These are phyloP conservation scores for Phialophora verrucosa DNA, from an alignment of 2,329 filamentous ascomycete genomes.

Conservation along the genomic window DNA sequence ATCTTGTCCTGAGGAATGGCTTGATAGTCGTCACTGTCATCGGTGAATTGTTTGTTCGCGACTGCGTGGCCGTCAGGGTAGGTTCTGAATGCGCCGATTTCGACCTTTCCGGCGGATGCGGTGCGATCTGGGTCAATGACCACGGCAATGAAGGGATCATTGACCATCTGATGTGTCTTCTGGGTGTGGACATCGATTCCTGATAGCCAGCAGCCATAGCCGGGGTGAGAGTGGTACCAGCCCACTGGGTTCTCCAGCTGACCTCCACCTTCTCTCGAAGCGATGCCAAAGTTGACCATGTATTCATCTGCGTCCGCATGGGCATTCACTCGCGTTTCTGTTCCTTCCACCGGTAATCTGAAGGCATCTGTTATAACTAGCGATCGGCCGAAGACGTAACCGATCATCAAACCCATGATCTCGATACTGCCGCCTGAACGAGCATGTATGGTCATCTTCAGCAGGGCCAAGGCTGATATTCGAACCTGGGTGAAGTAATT, in stretches of 20 bases:
- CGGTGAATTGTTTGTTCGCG: slow-evolving; percentile 49
- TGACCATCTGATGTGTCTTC: slow-evolving; percentile 79
- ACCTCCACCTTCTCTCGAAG: slow-evolving; percentile 72
- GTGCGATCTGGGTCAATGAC: slow-evolving; percentile 97
- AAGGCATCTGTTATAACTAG: slow-evolving; percentile 95
- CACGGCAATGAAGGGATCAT: slow-evolving; percentile 91
- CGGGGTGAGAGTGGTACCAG: slow-evolving; percentile 98
- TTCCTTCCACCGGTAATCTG: slow-evolving; percentile 91
- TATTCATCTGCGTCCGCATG: slow-evolving; percentile 97
- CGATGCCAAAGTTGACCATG: slow-evolving; percentile 82
- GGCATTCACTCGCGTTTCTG: slow-evolving; percentile 97
- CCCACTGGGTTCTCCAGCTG: slow-evolving; percentile 90
- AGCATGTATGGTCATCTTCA: slow-evolving; percentile 99
- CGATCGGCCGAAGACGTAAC: slow-evolving; percentile 80
- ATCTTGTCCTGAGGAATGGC: slow-evolving; percentile 90
- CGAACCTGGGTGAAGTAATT: slow-evolving; percentile 92
- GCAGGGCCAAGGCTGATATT: slow-evolving; percentile 88
- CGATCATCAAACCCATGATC: slow-evolving; percentile 98
- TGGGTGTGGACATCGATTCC: slow-evolving; percentile 95
- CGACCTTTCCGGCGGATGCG: slow-evolving; percentile 90
- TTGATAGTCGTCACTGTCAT: slow-evolving; percentile 53
- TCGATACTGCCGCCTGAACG: slow-evolving; percentile 91
- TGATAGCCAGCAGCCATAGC: slow-evolving; percentile 96
- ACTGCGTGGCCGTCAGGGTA: slow-evolving; percentile 77
- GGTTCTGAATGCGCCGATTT: slow-evolving; percentile 95